A percentile compares a stretch with the other conserved stretches of the same genome.
phyloP scores from a whole-genome alignment of 1,284 basidiomycete genomes.

The Cutaneotrichosporon cutaneum region DNA sequence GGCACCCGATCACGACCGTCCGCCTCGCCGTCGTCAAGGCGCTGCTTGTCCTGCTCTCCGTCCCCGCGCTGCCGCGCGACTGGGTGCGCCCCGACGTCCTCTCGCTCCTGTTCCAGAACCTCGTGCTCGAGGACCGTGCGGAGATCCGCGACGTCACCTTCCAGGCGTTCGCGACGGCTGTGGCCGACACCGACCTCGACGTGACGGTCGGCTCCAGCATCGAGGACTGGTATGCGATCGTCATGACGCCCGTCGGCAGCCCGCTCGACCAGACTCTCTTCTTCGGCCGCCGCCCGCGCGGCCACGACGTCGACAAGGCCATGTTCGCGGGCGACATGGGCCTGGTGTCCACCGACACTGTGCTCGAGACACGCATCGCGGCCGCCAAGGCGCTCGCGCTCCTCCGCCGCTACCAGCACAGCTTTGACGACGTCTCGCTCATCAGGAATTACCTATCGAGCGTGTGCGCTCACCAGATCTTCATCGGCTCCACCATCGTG shows the following conservation, averaged over 20 bases:
- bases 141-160: constrained; percentile 81
- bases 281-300: constrained; percentile 55
- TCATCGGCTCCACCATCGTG: constrained; percentile 76
- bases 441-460: constrained; percentile 79
- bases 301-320: constrained; percentile 94
- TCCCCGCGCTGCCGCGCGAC: constrained; percentile 67
- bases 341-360: constrained; percentile 73
- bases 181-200: constrained; percentile 57
- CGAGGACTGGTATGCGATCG: constrained; percentile 71
- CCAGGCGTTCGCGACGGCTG: constrained; percentile 72
- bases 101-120: constrained; percentile 87
- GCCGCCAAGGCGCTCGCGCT: constrained; percentile 74
- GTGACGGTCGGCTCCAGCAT: constrained; percentile 43
- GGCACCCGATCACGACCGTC: constrained; percentile 93
- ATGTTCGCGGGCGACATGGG: constrained; percentile 90
- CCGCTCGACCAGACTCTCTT: constrained; percentile 73
- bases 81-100: constrained; percentile 82
- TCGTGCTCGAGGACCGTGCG: constrained; percentile 84
- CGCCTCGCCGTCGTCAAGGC: constrained; percentile 91
- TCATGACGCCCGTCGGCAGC: constrained; percentile 88
- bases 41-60: constrained; percentile 78
- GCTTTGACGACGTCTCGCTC: constrained; percentile 57
- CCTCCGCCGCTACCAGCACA: constrained; percentile 24
- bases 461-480: constrained; percentile 85
- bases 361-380: constrained; percentile 78